Conservation (phyloP, 1,284 basidiomycete genomes). For the Cutaneotrichosporon sp. region DNA sequence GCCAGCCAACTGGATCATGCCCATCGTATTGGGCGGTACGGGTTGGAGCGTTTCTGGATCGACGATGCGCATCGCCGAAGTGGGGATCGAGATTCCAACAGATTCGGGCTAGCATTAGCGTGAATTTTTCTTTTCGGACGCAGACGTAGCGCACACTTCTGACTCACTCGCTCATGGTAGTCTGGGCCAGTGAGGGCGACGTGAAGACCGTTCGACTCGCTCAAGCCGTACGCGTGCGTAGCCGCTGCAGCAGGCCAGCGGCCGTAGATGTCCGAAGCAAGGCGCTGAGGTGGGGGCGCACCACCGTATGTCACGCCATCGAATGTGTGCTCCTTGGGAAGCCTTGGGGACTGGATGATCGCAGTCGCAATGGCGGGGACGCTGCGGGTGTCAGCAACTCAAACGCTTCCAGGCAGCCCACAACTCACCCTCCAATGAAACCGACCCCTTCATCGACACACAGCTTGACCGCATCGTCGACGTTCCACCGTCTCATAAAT, state of each 20-base stretch:
- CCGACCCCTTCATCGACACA: constrained; percentile 31
- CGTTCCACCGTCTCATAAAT: constrained; percentile 34
- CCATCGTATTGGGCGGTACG: constrained; percentile 22
- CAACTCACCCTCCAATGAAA: constrained; percentile 39
- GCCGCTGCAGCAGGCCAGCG: constrained; percentile 30
- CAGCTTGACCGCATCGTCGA: constrained; percentile 28
- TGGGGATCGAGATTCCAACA: constrained; percentile 34
- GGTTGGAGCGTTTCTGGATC: constrained; percentile 25
- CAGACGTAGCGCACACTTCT: too few relatives aligned
- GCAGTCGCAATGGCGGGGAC: constrained; percentile 40
- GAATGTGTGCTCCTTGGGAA: constrained; percentile 26
- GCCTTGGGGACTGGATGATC: constrained; percentile 31
- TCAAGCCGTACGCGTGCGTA: constrained; percentile 42
- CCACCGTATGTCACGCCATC: constrained; percentile 43
- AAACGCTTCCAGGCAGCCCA: too few relatives aligned
- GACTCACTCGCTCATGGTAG: constrained; percentile 31
- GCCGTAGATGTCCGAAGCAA: constrained; percentile 31
- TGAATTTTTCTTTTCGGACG: neutral
- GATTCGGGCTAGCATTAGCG: constrained; percentile 6
- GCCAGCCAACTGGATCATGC: constrained; percentile 33
- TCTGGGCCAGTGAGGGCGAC: constrained; percentile 35
- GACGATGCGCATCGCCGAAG: constrained; percentile 32
- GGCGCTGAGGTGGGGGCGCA: constrained; percentile 34
- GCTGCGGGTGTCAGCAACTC: neutral
- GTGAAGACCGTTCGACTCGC: constrained; percentile 42